phyloP scores from a whole-genome alignment of 331 rosid species.

The Stylosanthes scabra region DNA sequence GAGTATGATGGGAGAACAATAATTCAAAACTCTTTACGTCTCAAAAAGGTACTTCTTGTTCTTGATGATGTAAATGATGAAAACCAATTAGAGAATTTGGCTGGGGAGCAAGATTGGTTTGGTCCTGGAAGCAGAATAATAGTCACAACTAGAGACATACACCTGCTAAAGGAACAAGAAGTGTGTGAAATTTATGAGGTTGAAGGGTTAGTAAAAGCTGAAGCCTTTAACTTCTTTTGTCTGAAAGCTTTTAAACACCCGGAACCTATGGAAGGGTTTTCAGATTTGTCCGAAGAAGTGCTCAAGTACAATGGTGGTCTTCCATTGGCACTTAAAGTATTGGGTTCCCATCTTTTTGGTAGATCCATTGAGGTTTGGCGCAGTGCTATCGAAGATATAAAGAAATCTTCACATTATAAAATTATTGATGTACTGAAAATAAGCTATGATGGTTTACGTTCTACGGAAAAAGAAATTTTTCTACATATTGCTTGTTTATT shows the following conservation, averaged over 20 bases:
- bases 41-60: constrained; percentile 24
- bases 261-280: neutral
- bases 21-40: neutral
- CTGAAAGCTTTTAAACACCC: neutral
- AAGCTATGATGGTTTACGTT: too few relatives aligned
- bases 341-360: neutral
- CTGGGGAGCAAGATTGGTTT: neutral
- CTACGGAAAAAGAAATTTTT: too few relatives aligned
- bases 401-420: too few relatives aligned
- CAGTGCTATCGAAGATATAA: too few relatives aligned
- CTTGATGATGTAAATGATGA: constrained; percentile 36
- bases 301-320: neutral
- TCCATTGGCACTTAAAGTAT: neutral
- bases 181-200: neutral
- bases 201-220: neutral
- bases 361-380: too few relatives aligned
- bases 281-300: neutral
- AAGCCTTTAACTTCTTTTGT: neutral
- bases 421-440: too few relatives aligned
- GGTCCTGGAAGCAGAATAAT: neutral
- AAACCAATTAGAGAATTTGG: constrained; percentile 22
- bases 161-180: too few relatives aligned
- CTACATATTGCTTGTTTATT: too few relatives aligned
- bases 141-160: neutral
- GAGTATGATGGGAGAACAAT: neutral